Conservation (phyloP, 305 asterid species). For the Fraxinus greggii region DNA sequence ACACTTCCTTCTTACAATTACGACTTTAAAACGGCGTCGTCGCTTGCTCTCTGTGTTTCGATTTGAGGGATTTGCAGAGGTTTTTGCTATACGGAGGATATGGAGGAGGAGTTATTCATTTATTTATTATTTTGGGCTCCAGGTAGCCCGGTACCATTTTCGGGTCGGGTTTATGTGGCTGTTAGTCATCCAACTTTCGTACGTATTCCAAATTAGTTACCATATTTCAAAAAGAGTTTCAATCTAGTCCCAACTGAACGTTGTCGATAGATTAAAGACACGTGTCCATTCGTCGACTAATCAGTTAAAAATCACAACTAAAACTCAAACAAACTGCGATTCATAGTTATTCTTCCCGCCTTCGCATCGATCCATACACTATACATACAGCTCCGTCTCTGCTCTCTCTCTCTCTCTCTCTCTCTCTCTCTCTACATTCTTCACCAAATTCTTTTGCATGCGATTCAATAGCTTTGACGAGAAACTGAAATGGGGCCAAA, state of each 20-base stretch:
- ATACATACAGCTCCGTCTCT: neutral
- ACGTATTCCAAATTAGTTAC: neutral
- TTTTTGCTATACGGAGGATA: neutral
- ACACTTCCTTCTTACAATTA: neutral
- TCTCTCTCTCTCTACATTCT: neutral
- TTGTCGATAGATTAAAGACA: neutral
- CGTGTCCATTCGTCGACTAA: neutral
- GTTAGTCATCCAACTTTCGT: neutral
- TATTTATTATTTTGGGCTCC: neutral
- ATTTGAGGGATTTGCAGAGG: neutral
- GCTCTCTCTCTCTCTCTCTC: neutral
- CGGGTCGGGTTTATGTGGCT: neutral
- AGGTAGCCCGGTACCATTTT: neutral
- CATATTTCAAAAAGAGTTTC: neutral
- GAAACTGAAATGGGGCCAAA: slow-evolving; percentile 70
- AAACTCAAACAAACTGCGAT: neutral
- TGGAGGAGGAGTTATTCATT: neutral
- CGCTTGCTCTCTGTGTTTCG: neutral
- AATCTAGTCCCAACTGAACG: neutral
- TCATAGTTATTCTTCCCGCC: neutral
- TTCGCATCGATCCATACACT: neutral
- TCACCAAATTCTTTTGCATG: slow-evolving; percentile 35
- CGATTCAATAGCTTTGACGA: slow-evolving; percentile 33
- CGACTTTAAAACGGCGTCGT: neutral
- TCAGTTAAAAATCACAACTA: neutral